phyloP scores from a whole-genome alignment of 2,329 filamentous ascomycete species.

The Claviceps spartinae region DNA sequence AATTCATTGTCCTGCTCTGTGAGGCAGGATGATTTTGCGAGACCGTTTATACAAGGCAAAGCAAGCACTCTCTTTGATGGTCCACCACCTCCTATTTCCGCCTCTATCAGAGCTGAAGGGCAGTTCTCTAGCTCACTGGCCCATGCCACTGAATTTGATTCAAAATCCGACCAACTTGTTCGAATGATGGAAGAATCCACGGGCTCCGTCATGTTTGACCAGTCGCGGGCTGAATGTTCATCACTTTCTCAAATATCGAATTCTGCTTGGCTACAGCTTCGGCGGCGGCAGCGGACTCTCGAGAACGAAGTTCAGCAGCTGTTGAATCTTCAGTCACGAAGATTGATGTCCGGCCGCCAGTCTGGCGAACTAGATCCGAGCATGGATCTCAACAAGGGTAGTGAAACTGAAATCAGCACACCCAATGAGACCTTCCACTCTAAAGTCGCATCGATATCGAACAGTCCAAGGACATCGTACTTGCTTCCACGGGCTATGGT shows the following conservation, averaged over 20 bases:
- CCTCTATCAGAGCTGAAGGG: slow-evolving; percentile 24
- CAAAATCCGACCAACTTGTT: slow-evolving; percentile 1
- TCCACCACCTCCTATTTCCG: slow-evolving; percentile 37
- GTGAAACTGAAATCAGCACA: slow-evolving; percentile 28
- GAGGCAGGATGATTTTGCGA: slow-evolving; percentile 14
- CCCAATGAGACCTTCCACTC: slow-evolving; percentile 27
- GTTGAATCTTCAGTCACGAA: slow-evolving; percentile 34
- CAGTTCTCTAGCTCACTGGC: background rate
- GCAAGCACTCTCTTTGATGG: slow-evolving; percentile 29
- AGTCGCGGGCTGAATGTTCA: slow-evolving; percentile 8
- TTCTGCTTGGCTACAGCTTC: slow-evolving; percentile 32
- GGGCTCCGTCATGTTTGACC: slow-evolving; percentile 27
- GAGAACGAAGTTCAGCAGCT: slow-evolving; percentile 34
- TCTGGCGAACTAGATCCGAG: slow-evolving; percentile 5
- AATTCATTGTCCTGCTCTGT: slow-evolving; percentile 10
- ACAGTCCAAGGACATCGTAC: slow-evolving; percentile 29
- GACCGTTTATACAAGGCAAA: slow-evolving; percentile 20
- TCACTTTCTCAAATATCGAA: slow-evolving; percentile 15
- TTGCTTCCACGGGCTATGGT: slow-evolving; percentile 23
- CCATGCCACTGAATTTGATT: slow-evolving; percentile 9
- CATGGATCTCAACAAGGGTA: slow-evolving; percentile 19
- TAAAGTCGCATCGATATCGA: slow-evolving; percentile 24
- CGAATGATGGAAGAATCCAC: slow-evolving; percentile 3
- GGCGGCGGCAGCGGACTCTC: slow-evolving; percentile 30
- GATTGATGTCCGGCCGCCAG: slow-evolving; percentile 26